phyloP scores from a whole-genome alignment of 1,284 basidiomycete genomes.

The Cutaneotrichosporon daszewskae region DNA sequence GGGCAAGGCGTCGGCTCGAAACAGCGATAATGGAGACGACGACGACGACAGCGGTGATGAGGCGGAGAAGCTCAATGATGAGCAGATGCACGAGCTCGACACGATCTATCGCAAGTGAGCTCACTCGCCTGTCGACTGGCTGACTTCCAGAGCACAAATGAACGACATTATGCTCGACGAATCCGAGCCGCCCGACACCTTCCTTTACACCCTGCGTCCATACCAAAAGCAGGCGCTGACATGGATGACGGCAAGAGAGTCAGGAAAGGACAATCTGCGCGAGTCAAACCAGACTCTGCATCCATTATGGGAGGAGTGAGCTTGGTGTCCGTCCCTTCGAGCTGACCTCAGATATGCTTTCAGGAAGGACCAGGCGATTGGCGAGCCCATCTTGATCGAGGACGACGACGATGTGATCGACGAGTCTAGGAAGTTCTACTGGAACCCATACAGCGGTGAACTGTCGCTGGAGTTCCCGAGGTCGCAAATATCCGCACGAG shows the following conservation, averaged over 20 bases:
- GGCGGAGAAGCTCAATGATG: constrained; percentile 66
- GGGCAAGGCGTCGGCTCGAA: constrained; percentile 26
- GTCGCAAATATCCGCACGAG: constrained; percentile 69
- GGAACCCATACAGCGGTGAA: constrained; percentile 90
- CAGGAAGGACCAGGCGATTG: constrained; percentile 31
- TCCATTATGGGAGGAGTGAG: constrained; percentile 87
- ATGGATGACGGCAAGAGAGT: constrained; percentile 92
- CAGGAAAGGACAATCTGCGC: constrained; percentile 62
- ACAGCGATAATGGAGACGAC: constrained; percentile 52
- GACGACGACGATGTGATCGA: constrained; percentile 42
- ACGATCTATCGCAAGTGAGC: constrained; percentile 71
- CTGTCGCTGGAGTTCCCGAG: constrained; percentile 80
- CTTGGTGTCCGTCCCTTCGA: constrained; percentile 27
- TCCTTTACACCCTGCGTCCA: constrained; percentile 69
- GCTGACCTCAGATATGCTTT: constrained; percentile 39
- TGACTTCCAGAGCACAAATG: constrained; percentile 63
- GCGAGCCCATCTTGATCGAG: constrained; percentile 44
- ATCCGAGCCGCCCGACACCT: constrained; percentile 75
- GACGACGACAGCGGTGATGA: constrained; percentile 53
- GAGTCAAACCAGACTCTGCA: constrained; percentile 66
- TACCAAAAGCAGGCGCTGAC: constrained; percentile 92
- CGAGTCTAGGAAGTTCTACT: constrained; percentile 60
- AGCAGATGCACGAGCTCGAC: constrained; percentile 58
- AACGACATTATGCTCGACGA: constrained; percentile 70
- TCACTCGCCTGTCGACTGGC: constrained; percentile 7